Conservation (phyloP, 768 basidiomycete species). For the Cystofilobasidium capitatum region DNA sequence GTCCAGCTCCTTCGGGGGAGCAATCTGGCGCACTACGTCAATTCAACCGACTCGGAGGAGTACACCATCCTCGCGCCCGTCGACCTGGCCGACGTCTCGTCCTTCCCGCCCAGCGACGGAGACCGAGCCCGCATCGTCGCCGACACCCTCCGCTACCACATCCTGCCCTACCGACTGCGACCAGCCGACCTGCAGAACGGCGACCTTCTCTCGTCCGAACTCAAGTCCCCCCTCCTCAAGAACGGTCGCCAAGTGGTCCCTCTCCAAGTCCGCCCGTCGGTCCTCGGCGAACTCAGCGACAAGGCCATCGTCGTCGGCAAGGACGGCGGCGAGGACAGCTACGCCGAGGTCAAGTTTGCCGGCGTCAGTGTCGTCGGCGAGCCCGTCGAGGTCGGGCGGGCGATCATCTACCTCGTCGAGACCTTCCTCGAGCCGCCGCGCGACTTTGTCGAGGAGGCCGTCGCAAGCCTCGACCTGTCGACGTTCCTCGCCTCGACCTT, state of each 20-base stretch:
- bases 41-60: conserved; percentile 38
- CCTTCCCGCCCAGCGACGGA: background rate
- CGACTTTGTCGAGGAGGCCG: conserved; percentile 67
- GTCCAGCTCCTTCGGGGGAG: conserved; percentile 80
- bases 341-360: conserved; percentile 59
- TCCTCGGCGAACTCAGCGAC: conserved; percentile 31
- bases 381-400: conserved; percentile 64
- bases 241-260: conserved; percentile 43
- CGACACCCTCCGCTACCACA: conserved; percentile 74
- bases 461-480: conserved; percentile 74
- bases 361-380: conserved; percentile 71
- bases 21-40: conserved; percentile 48
- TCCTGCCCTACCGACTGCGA: conserved; percentile 70
- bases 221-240: conserved; percentile 41
- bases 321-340: conserved; percentile 35
- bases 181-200: conserved; percentile 61
- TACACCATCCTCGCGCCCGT: conserved; percentile 86
- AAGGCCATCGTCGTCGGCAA: conserved; percentile 24
- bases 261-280: conserved; percentile 27
- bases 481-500: conserved; percentile 83
- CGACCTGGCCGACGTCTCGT: conserved; percentile 48
- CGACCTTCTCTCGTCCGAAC: conserved; percentile 67
- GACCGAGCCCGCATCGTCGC: conserved; percentile 43
- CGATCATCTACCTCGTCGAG: conserved; percentile 80
- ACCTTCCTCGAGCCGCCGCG: conserved; percentile 70